Base-by-base conservation (phyloP, 495 filamentous ascomycete genomes). In the Glarea lozoyensis region DNA sequence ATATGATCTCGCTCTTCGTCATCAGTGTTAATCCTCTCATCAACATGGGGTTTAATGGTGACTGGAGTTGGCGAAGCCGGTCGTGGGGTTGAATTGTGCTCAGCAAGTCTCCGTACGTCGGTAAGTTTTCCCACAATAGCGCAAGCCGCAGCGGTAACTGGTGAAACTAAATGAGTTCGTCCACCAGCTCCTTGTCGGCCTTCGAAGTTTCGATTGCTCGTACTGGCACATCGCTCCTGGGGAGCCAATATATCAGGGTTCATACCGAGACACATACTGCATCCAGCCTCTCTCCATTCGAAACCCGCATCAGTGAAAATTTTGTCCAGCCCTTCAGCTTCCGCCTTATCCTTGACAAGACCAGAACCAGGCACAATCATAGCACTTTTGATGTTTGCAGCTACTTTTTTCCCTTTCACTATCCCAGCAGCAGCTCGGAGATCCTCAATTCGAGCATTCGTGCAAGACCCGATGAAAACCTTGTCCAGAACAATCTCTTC, bases 211-310 rank as follows among this genome's bases (percentile, higher is more conserved):
- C 92, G 86, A 68, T 98, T 97, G 52, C 84, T 90, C 45, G 92
- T 98, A 60, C 80, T 86, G 29, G 92, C 92, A 55, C 92, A 98
- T 43, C 92, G 79, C 67, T 98, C 92, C 57, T 81, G 76, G 33
- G 92, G 92, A 2, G 86, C 78, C n/a, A 97, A 76, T 53, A 98
- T 95, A 63, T 98, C 92, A 0, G 92, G 88, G 69, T 98, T 98
- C 92, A 98, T 98, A 61, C 92, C 92, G 21, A 98, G 75, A 55
- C 92, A 98, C 92, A 98, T 98, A 40, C 83, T 89, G 70, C 92
- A 98, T 33, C 92, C 92, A 45, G 92, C 92, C 72, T 98, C 92
- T 45, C 92, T 76, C 90, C 90, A 97, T 60, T 98, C 92, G 43
- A 96, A 97, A 6, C 92, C 92, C 39, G 92, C 87, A 32, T 94